phyloP scores from a whole-genome alignment of 306 rosid genomes.

The Cucurbita pepo region DNA sequence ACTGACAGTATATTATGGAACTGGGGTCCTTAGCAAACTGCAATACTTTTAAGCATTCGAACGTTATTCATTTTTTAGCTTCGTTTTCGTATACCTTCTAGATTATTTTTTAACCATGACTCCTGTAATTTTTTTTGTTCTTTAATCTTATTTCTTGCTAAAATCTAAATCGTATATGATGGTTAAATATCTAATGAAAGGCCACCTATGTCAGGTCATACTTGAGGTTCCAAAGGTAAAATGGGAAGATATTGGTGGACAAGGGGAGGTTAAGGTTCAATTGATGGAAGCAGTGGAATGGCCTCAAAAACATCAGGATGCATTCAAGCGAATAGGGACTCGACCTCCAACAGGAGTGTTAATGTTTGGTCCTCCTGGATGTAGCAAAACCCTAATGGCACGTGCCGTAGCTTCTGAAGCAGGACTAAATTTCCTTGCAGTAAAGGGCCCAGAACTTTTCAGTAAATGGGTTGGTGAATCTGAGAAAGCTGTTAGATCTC shows the following conservation, averaged over 20 bases:
- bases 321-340: slow-evolving; percentile 70
- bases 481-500: slow-evolving; percentile 83
- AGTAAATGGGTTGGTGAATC: slow-evolving; percentile 99
- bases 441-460: slow-evolving; percentile 94
- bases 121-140: not conserved
- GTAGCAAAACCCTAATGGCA: slow-evolving; percentile 95
- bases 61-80: not conserved
- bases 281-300: slow-evolving; percentile 86
- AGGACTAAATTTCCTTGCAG: slow-evolving; percentile 73
- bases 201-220: slow-evolving; percentile 24
- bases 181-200: not conserved
- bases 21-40: not conserved
- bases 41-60: not conserved
- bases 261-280: slow-evolving; percentile 64
- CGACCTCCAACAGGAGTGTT: slow-evolving; percentile 69
- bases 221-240: slow-evolving; percentile 89
- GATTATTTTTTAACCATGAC: not conserved
- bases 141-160: not conserved
- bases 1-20: not conserved
- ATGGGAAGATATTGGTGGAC: slow-evolving; percentile 97
- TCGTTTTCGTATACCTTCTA: not conserved
- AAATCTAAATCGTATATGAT: not conserved
- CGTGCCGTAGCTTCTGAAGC: slow-evolving; percentile 94
- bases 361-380: slow-evolving; percentile 95
- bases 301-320: slow-evolving; percentile 81